phyloP scores from a whole-genome alignment of 805 yeast species.

The Ogataea dorogensis region DNA sequence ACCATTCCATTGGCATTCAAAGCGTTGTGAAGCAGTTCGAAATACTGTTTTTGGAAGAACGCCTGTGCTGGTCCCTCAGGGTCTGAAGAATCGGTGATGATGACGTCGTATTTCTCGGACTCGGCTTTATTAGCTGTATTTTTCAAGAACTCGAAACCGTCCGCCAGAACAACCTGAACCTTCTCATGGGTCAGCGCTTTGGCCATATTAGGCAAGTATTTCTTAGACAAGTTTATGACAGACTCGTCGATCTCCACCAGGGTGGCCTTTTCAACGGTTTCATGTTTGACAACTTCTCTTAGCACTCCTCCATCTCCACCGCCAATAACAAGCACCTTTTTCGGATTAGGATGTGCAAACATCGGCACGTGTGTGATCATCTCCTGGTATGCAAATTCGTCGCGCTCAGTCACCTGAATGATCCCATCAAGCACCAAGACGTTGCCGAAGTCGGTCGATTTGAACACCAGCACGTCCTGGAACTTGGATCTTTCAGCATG shows the following conservation, averaged over 20 bases:
- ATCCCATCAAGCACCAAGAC: constrained; percentile 89
- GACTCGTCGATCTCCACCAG: constrained; percentile 88
- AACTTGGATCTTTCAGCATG: constrained; percentile 65
- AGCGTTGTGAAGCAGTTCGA: constrained; percentile 62
- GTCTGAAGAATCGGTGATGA: constrained; percentile 89
- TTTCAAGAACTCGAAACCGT: constrained; percentile 78
- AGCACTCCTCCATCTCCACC: constrained; percentile 97
- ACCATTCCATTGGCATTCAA: constrained; percentile 57
- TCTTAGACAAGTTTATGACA: constrained; percentile 68
- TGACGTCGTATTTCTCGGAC: constrained; percentile 65
- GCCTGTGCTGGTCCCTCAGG: constrained; percentile 94
- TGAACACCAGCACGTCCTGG: constrained; percentile 81
- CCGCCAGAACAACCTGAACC: constrained; percentile 66
- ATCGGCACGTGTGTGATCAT: constrained; percentile 83
- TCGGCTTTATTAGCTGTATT: constrained; percentile 35
- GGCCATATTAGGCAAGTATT: constrained; percentile 79
- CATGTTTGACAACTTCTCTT: constrained; percentile 75
- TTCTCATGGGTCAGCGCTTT: constrained; percentile 59
- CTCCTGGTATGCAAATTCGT: constrained; percentile 93
- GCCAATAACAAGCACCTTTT: constrained; percentile 80
- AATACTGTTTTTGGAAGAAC: constrained; percentile 76
- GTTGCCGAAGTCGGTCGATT: constrained; percentile 75
- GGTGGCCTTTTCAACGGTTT: constrained; percentile 59
- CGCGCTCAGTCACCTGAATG: constrained; percentile 87
- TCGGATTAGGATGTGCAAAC: constrained; percentile 73